Base-by-base conservation (phyloP, 2,329 filamentous ascomycete genomes). In the Verticillium klebahnii region DNA sequence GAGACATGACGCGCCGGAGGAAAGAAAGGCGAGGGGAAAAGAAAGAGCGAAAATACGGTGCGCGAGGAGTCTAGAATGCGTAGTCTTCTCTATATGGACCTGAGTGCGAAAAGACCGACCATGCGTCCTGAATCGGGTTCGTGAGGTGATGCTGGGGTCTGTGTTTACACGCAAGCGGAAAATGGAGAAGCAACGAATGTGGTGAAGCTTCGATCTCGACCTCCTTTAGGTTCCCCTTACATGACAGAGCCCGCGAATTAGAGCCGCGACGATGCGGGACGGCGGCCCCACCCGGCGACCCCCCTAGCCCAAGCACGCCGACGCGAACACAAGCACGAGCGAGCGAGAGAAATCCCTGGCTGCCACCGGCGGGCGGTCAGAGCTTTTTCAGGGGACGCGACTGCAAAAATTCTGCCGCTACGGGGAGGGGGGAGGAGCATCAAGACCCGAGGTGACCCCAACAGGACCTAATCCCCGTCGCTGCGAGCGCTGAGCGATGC, bases 1-100 rank as follows among this genome's bases (percentile, higher is more conserved):
- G 74, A 56, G 76, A 77, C 77, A 80, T 80, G 66, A 62, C 68
- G 63, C 12, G 9, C 9, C 17, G 29, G 19, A n/a, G 15, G 31
- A 31, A 36, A 25, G 9, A 11, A 23, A 39, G 36, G n/a, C 9
- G 23, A 23, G 40, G 25, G 23, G 9, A n/a, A 50, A 25, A n/a
- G 17, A 25, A 23, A 50, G 19, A 14, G 7, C 25, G 8, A 50
- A n/a, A 1, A 7, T 23, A 4, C 2, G 40, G 40, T 23, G 8
- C 19, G n/a, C n/a, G 39, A 23, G 40, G 17, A n/a, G 19, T 23
- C 11, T 11, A 25, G n/a, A 50, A 23, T 50, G 8, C n/a, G 19
- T 50, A 50, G 29, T 29, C 29, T 29, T 29, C 29, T 50, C 40
- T 50, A 23, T 50, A 23, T 14, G 40, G 19, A 23, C 4, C 7